Conservation (phyloP, 1,284 basidiomycete species). For the Leccinum pachyderme region DNA sequence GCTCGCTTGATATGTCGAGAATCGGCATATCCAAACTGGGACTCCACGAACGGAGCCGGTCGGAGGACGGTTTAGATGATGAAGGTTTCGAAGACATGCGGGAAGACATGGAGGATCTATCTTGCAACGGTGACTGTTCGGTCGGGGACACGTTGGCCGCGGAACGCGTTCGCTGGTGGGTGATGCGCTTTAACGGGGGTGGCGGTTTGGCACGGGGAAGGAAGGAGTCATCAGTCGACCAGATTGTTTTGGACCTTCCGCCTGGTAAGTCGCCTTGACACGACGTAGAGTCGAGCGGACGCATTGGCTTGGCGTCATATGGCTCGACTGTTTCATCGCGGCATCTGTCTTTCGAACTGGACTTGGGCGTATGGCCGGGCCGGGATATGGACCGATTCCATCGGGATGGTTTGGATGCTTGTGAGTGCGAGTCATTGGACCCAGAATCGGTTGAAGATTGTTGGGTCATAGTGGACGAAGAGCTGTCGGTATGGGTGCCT, state of each 20-base stretch:
- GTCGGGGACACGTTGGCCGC: not conserved
- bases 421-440: not conserved
- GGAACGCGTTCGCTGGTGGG: constrained; percentile 13
- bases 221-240: constrained; percentile 18
- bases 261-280: not conserved
- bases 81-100: not conserved
- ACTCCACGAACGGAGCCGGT: not conserved
- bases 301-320: not conserved
- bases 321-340: not conserved
- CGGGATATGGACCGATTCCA: not conserved
- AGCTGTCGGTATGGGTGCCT: not conserved
- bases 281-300: not conserved
- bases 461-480: not conserved
- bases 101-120: not conserved
- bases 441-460: not conserved
- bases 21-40: not conserved
- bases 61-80: not conserved
- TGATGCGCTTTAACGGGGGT: constrained; percentile 10
- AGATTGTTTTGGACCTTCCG: constrained; percentile 1
- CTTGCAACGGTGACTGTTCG: not conserved
- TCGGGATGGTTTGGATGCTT: not conserved
- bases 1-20: not conserved
- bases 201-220: constrained; percentile 25
- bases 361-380: not conserved
- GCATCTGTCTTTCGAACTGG: not conserved